These are phyloP conservation scores for Polyrhizophydium stewartii DNA, from an alignment of 371 early-diverging fungal species.

Conservation along the genomic window DNA sequence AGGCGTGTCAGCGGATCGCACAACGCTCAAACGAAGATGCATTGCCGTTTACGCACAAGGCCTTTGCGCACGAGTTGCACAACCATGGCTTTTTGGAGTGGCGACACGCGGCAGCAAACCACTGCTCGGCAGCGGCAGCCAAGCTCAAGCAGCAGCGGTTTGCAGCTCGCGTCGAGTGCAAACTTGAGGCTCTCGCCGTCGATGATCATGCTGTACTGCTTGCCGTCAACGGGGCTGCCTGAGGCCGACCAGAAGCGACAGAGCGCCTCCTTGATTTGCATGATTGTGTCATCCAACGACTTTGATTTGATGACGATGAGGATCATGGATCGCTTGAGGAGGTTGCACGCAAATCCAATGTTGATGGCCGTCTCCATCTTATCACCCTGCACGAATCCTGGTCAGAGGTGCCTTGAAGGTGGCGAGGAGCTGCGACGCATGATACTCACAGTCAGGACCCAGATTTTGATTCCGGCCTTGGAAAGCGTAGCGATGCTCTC, in stretches of 20 bases:
- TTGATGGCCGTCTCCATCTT: slow-evolving; percentile 99
- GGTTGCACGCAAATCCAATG: slow-evolving; percentile 86
- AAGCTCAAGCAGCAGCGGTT: slow-evolving; percentile 66
- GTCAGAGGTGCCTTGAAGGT: background rate
- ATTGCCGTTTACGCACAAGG: slow-evolving; percentile 38
- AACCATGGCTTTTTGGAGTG: slow-evolving; percentile 96
- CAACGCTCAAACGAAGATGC: slow-evolving; percentile 47
- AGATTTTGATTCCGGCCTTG: slow-evolving; percentile 93
- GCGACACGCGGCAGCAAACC: slow-evolving; percentile 91
- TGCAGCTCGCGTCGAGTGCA: slow-evolving; percentile 60
- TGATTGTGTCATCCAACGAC: slow-evolving; percentile 20
- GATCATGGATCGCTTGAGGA: slow-evolving; percentile 51
- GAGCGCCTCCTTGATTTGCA: slow-evolving; percentile 32
- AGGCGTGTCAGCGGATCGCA: background rate
- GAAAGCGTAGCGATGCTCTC: slow-evolving; percentile 82
- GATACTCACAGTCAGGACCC: slow-evolving; percentile 85
- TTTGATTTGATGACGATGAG: slow-evolving; percentile 38
- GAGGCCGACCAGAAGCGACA: slow-evolving; percentile 37
- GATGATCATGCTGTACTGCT: slow-evolving; percentile 72
- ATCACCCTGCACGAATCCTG: slow-evolving; percentile 66
- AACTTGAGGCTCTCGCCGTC: slow-evolving; percentile 86
- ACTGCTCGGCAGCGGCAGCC: slow-evolving; percentile 84
- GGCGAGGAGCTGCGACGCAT: background rate
- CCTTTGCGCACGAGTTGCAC: slow-evolving; percentile 85
- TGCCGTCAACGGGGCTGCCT: slow-evolving; percentile 17